Conservation (phyloP, 345 rosid genomes). For the Melaleuca alternifolia region DNA sequence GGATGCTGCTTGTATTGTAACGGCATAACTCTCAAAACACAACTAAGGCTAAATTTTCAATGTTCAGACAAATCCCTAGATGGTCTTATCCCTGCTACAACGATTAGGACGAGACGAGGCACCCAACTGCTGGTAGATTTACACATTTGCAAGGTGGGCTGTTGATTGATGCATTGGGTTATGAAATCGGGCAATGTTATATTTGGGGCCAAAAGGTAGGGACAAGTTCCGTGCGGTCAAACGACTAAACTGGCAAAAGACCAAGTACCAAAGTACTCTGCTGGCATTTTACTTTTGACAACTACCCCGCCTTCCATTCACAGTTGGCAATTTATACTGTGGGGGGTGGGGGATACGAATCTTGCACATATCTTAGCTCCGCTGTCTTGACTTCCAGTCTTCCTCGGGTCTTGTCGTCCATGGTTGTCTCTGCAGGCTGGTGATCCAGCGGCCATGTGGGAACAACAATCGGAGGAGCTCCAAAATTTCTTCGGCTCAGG, state of each 20-base stretch:
- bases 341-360: background rate
- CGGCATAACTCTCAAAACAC: rapidly evolving
- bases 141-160: background rate
- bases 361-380: background rate
- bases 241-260: background rate
- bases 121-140: background rate
- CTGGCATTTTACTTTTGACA: background rate
- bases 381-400: background rate
- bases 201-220: background rate
- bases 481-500: background rate
- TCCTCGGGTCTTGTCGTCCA: background rate
- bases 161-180: background rate
- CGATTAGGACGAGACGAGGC: background rate
- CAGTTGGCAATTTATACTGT: background rate
- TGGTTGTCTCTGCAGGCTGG: background rate
- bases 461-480: background rate
- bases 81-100: background rate
- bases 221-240: background rate
- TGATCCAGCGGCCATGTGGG: background rate
- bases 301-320: background rate
- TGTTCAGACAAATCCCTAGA: background rate
- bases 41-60: background rate
- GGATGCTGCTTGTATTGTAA: background rate
- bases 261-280: background rate
- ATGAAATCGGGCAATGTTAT: background rate